Percentiles rank a stretch among this genome's conserved stretches.
Evolutionary conservation across 129 eudicot species (phyloP).

Genomic region (Artemisia tridentata): DNA sequence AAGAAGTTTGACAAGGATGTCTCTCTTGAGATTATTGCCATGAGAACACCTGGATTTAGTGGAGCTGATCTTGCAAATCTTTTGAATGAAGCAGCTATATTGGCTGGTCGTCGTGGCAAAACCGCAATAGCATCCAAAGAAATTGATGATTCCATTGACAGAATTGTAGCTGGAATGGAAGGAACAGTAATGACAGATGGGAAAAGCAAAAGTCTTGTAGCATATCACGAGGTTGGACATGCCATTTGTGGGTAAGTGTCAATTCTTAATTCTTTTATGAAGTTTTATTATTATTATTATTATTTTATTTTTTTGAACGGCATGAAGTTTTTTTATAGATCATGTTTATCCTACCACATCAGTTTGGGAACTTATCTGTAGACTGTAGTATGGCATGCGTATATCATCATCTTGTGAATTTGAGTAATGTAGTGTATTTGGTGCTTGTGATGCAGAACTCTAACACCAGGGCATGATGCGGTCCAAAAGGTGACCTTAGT

Average conservation of each 20-base stretch:
- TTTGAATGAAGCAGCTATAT: slow-evolving; percentile 88
- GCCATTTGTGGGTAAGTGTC: slow-evolving; percentile 92
- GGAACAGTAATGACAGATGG: slow-evolving; percentile 97
- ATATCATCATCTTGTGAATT: neutral
- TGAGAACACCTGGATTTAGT: slow-evolving; percentile 98
- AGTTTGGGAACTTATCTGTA: no score
- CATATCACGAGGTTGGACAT: slow-evolving; percentile 98
- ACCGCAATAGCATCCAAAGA: slow-evolving; percentile 81
- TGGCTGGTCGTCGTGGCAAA: slow-evolving; percentile 86
- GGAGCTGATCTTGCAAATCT: slow-evolving; percentile 99
- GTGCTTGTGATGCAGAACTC: slow-evolving; percentile 62
- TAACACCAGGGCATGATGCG: slow-evolving; percentile 95
- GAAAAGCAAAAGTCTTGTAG: slow-evolving; percentile 92
- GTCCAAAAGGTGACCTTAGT: slow-evolving; percentile 94
- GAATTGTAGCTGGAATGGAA: slow-evolving; percentile 97
- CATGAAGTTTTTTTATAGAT: no score
- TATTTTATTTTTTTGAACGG: no score
- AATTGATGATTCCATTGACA: slow-evolving; percentile 89
- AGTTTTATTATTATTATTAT: no score
- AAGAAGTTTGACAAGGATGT: slow-evolving; percentile 87
- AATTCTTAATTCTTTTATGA: neutral
- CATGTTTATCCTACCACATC: no score
- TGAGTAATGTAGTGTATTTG: neutral
- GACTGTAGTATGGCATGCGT: no score
- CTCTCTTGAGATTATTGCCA: slow-evolving; percentile 84